A percentile compares a stretch with the other conserved stretches of the same genome.
phyloP scores from a whole-genome alignment of 192 early-diverging fungal genomes.

The Coemansia sp. region DNA sequence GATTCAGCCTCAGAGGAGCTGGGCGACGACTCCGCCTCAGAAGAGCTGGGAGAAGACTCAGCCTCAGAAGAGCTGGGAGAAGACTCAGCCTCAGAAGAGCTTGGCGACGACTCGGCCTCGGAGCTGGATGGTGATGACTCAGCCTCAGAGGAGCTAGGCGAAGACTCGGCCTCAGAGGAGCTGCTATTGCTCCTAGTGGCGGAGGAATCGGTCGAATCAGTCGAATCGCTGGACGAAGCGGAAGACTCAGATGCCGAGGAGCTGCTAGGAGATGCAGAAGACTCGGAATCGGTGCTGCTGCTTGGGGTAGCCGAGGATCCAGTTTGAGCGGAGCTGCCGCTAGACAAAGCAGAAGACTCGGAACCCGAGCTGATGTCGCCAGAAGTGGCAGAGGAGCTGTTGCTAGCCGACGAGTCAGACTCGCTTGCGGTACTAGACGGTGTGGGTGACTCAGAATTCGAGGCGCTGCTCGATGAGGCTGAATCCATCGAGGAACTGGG shows the following conservation, averaged over 20 bases:
- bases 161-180: not conserved
- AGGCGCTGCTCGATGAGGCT: not conserved
- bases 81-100: not conserved
- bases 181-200: not conserved
- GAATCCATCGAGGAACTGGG: not conserved
- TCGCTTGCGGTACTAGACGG: not conserved
- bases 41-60: not conserved
- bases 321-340: not conserved
- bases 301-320: not conserved
- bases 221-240: not conserved
- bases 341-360: not conserved
- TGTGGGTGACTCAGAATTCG: not conserved
- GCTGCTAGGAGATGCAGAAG: not conserved
- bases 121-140: not conserved
- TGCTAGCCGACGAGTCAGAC: not conserved
- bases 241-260: not conserved
- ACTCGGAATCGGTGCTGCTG: not conserved
- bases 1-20: not conserved
- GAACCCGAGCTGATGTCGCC: not conserved
- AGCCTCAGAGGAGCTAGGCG: too few relatives aligned
- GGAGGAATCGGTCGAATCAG: not conserved
- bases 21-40: not conserved
- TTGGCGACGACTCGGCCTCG: not conserved
- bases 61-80: not conserved
- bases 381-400: not conserved